Base-by-base conservation (phyloP, 306 rosid species). In the Dryas alaskensis region DNA sequence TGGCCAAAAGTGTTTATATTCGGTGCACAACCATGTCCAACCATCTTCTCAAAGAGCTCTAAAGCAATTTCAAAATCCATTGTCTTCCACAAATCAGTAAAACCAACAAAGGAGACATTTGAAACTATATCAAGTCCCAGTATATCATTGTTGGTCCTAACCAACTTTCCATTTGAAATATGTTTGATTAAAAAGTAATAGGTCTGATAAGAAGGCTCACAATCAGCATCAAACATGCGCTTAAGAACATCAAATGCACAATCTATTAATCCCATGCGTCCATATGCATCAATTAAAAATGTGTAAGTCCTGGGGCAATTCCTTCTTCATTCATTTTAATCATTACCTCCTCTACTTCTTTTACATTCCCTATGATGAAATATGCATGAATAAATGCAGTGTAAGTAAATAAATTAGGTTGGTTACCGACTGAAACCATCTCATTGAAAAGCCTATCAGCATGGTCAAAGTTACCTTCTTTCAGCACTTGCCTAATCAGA, bases 141-240 rank as follows among this genome's bases (percentile, higher is more conserved):
- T 22, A 22, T 22, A 22, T 22, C 22, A 46, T 68, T 71, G 48
- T 74, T 73, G 49, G 71, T 74, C 65, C 73, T 72, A 67, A 69
- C 76, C 52, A 82, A 86, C 22, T 22, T 22, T 22, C 22, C 22
- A 22, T 22, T 22, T 22, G 22, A 0, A 22, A 22, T 22, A 22
- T 87, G 86, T 84, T 85, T 87, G 81, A 89, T 51, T 78, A 91
- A 78, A 76, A 74, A 79, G 71, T 69, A 72, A 78, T 87, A 89
- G 55, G 92, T 91, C 71, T 74, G 79, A 70, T 48, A 73, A 40
- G 91, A 89, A 64, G 92, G 95, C 74, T 91, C 94, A 69, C 87
- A 89, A 70, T 89, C 86, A 63, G 84, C 68, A 83, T 74, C 66
- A 54, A 72, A 86, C 22, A 22, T 22, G 22, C 22, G 22, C 22